Conservation (phyloP, 176 grass and related monocot species). For the Urochloa ruziziensis region DNA sequence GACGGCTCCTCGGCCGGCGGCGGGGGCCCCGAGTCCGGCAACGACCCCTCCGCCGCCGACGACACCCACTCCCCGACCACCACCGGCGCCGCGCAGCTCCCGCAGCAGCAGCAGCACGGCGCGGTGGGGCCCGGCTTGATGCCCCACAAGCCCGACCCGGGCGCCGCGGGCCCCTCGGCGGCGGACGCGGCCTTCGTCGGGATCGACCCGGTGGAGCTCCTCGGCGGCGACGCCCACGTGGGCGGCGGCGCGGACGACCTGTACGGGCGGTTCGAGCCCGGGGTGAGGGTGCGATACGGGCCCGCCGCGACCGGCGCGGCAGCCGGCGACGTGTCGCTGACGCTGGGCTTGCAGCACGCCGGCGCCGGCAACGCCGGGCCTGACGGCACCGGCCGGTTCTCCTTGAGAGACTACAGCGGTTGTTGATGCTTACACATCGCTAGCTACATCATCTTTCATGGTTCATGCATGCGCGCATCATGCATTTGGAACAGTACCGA, state of each 20-base stretch:
- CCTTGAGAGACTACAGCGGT: conserved; percentile 84
- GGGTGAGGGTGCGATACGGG: conserved; percentile 62
- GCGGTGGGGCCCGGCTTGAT: conserved; percentile 21
- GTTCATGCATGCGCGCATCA: conserved; percentile 32
- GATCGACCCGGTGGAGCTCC: conserved; percentile 59
- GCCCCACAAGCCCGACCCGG: conserved; percentile 58
- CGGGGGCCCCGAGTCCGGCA: conserved; percentile 36
- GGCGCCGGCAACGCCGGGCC: conserved; percentile 56
- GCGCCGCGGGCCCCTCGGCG: conserved; percentile 31
- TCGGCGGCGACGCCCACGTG: conserved; percentile 49
- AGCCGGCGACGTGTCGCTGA: conserved; percentile 81
- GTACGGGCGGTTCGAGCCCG: conserved; percentile 65
- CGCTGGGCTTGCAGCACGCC: conserved; percentile 85
- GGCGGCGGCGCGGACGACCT: conserved; percentile 47
- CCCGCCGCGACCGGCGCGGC: conserved; percentile 27
- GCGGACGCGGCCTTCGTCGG: conserved; percentile 43
- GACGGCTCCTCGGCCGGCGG: conserved; percentile 52
- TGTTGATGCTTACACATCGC: conserved; percentile 49
- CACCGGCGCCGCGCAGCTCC: conserved; percentile 25
- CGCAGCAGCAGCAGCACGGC: conserved; percentile 42
- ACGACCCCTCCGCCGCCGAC: conserved; percentile 38
- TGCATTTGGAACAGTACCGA: conserved; percentile 30
- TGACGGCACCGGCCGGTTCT: conserved; percentile 66
- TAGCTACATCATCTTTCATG: conserved; percentile 41
- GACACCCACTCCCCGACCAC: conserved; percentile 47